A percentile compares a stretch with the other conserved stretches of the same genome.
Conservation (phyloP, 2,329 filamentous ascomycete genomes). For the Fusarium bulbicola region DNA sequence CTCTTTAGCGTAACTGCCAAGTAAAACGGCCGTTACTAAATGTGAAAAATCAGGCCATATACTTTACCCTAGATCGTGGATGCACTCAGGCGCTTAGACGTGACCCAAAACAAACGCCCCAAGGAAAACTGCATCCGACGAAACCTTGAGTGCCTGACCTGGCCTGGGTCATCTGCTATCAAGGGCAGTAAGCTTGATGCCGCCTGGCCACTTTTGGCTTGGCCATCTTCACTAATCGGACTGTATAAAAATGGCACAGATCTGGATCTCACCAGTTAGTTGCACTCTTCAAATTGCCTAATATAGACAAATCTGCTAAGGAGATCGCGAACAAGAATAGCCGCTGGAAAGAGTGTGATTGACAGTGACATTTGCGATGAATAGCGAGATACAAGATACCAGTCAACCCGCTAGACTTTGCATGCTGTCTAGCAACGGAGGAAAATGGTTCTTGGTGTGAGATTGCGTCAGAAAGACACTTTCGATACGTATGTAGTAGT, state of each 20-base stretch:
- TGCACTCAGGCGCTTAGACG: conserved; percentile 4
- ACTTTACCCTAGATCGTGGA: neutral
- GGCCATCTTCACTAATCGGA: conserved; percentile 10
- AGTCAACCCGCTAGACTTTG: neutral
- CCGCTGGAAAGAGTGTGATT: neutral
- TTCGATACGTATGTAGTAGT: neutral
- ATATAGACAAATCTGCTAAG: neutral
- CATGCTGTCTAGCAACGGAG: neutral
- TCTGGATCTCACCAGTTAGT: neutral
- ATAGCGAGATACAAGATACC: neutral
- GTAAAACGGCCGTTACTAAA: conserved; percentile 16
- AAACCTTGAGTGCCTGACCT: neutral
- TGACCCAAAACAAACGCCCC: neutral
- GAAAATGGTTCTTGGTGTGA: neutral
- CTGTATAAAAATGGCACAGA: conserved; percentile 1
- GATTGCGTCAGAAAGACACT: neutral
- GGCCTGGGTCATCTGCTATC: neutral
- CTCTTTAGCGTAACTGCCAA: conserved; percentile 3
- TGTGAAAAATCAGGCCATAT: conserved; percentile 12
- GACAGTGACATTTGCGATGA: neutral
- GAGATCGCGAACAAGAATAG: neutral
- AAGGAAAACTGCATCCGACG: neutral
- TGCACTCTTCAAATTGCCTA: conserved; percentile 15
- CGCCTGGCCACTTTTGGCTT: conserved; percentile 11
- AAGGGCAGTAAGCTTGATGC: neutral